These are phyloP conservation scores for Pythium vanterpoolii DNA, from an alignment of 352 stramenopile species.

Conservation along the genomic window DNA sequence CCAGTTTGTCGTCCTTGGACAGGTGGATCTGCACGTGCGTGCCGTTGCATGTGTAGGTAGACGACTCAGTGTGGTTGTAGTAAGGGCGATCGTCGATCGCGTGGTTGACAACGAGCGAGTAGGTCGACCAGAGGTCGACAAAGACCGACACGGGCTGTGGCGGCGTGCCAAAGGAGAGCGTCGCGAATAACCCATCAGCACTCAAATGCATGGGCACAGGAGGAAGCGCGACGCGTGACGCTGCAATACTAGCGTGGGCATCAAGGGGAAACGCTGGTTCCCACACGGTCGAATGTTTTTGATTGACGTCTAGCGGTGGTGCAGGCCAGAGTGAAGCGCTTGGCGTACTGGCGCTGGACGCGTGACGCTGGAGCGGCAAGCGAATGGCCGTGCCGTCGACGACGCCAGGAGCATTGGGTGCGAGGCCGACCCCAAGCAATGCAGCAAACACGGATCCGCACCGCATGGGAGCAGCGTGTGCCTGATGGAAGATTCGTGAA, in stretches of 20 bases:
- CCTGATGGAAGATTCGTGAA: too few relatives aligned
- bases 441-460: too few relatives aligned
- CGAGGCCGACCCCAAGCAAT: too few relatives aligned
- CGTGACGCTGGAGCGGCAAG: too few relatives aligned
- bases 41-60: slow-evolving; percentile 13
- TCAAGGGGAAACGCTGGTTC: not conserved
- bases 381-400: too few relatives aligned
- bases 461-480: too few relatives aligned
- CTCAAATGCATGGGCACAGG: not conserved
- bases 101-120: slow-evolving; percentile 12
- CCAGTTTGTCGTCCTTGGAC: too few relatives aligned
- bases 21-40: slow-evolving; percentile 11
- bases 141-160: slow-evolving; percentile 8
- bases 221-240: not conserved
- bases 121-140: not conserved
- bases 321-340: too few relatives aligned
- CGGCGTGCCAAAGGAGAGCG: slow-evolving; percentile 9
- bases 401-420: too few relatives aligned
- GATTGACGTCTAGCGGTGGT: too few relatives aligned
- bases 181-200: not conserved
- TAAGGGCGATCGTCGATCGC: not conserved
- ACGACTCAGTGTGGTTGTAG: slow-evolving; percentile 25
- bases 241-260: not conserved
- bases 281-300: too few relatives aligned
- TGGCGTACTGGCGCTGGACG: too few relatives aligned